Conservation (phyloP, 2,329 filamentous ascomycete species). For the Chalara sp. region DNA sequence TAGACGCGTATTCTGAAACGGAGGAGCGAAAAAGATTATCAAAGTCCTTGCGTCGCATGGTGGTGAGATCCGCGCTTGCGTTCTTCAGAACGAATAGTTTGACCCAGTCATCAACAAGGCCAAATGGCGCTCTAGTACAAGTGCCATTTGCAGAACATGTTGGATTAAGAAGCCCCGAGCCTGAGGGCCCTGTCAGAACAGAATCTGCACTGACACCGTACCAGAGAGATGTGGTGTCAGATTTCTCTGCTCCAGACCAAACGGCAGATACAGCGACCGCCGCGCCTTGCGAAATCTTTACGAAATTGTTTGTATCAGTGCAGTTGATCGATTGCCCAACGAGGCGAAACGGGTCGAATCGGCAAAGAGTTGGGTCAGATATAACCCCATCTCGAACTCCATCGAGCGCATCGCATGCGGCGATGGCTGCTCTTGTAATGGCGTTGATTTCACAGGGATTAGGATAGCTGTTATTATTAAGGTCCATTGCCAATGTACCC, state of each 20-base stretch:
- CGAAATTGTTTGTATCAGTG: neutral
- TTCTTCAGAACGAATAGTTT: constrained; percentile 10
- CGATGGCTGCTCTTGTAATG: constrained; percentile 7
- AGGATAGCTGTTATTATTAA: constrained; percentile 4
- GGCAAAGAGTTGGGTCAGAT: constrained; percentile 4
- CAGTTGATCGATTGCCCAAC: constrained; percentile 8
- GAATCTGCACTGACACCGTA: neutral
- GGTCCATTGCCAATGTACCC: constrained; percentile 11
- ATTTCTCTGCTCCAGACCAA: constrained; percentile 1
- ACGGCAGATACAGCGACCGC: constrained; percentile 2
- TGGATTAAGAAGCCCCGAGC: neutral
- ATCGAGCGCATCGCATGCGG: constrained; percentile 12
- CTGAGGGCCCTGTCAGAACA: neutral
- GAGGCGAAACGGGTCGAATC: constrained; percentile 9
- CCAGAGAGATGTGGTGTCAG: neutral
- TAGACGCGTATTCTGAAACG: constrained; percentile 5
- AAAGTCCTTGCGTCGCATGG: constrained; percentile 2
- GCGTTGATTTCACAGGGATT: constrained; percentile 10
- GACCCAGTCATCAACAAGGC: constrained; percentile 7
- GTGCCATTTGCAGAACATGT: neutral
- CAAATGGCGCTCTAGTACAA: neutral
- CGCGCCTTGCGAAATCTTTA: constrained; percentile 3
- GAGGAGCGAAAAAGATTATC: constrained; percentile 1
- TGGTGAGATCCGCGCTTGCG: constrained; percentile 4
- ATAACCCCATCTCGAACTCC: constrained; percentile 15